Base-by-base conservation (phyloP, 805 yeast genomes). In the Yamadazyma takamatsuzukensis region DNA sequence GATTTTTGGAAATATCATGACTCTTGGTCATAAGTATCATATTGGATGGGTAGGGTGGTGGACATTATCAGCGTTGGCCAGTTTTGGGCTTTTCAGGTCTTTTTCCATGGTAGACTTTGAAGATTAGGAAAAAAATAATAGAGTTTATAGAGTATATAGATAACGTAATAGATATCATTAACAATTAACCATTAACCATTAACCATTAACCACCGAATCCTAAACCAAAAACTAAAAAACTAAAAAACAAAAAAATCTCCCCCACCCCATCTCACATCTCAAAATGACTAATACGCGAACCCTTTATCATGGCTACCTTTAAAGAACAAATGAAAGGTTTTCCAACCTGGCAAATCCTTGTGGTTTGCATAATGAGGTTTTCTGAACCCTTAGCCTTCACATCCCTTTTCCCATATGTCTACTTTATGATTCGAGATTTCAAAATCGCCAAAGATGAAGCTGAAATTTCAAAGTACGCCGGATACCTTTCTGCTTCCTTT, bases 361-460 rank as follows among this genome's bases (percentile, higher is more conserved):
- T 59, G 35, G 48, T 62, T 5, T 42, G 61, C 18, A 40, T 69
- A 18, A 71, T 76, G 30, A 57, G 83, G 36, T 71, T 77, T 39
- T 65, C 77, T 9, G 83, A 78, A 48, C 83, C 84, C 1, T 65
- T 78, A 14, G 74, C 82, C 2, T 78, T 77, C 58, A 74, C 83
- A 3, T 75, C 82, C 4, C 51, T 77, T 21, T 77, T 78, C 47
- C 84, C 84, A 3, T 78, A 78, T 45, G 68, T 77, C 24, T 78
- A 72, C 49, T 78, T 74, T 54, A 74, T 78, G 81, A 76, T 78
- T 13, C 53, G 74, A 38, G 80, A 74, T 39, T 77, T 77, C 48
- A 67, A 68, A 4, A 53, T 75, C 10, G 73, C 74, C 11, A 36
- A 70, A 23, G 58, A 62, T 15, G 74, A 73, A 29, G 66, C 72